Conservation (phyloP, 2,329 filamentous ascomycete genomes). For the Dothideomycetes sp. region DNA sequence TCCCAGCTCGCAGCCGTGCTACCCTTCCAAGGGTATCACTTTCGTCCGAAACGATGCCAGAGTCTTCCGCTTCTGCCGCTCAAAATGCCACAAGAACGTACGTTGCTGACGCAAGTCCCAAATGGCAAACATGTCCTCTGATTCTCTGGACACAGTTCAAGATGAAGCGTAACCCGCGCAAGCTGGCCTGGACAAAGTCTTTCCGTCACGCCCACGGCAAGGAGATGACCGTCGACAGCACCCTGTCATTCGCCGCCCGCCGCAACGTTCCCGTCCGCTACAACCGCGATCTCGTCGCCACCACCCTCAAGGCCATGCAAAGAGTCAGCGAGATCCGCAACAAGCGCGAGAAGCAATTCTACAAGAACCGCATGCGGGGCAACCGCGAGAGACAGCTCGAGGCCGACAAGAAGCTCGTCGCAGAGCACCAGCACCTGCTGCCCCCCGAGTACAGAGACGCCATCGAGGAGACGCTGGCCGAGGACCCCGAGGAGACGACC, state of each 20-base stretch:
- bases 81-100: conserved; percentile 53
- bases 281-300: conserved; percentile 80
- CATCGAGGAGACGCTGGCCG: conserved; percentile 41
- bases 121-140: not conserved
- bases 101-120: conserved; percentile 2
- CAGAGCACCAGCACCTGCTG: conserved; percentile 85
- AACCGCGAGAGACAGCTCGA: conserved; percentile 75
- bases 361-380: conserved; percentile 85
- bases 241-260: conserved; percentile 81
- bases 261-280: conserved; percentile 93
- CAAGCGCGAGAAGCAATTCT: conserved; percentile 80
- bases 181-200: conserved; percentile 93
- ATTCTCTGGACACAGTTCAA: conserved; percentile 54
- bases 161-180: conserved; percentile 96
- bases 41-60: conserved; percentile 58
- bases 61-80: conserved; percentile 56
- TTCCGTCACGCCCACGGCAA: conserved; percentile 75
- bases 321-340: conserved; percentile 75
- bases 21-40: conserved; percentile 54
- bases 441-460: conserved; percentile 42
- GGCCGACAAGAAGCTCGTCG: conserved; percentile 75
- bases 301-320: conserved; percentile 86
- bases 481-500: conserved; percentile 35
- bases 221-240: conserved; percentile 84
- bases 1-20: conserved; percentile 46